Conservation (phyloP, 2,329 filamentous ascomycete species). For the Aspergillus fischeri region DNA sequence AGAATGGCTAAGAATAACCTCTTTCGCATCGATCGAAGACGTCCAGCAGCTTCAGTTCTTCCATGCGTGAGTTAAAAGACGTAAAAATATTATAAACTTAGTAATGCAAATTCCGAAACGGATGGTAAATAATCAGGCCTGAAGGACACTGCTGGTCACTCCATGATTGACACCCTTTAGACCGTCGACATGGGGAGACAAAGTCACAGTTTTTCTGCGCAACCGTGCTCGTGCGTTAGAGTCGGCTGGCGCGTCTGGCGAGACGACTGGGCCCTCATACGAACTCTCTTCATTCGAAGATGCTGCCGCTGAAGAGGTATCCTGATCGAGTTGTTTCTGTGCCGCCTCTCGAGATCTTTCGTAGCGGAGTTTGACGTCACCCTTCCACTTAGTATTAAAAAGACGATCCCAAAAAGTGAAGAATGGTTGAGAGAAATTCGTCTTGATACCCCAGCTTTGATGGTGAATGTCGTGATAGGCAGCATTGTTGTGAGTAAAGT, state of each 20-base stretch:
- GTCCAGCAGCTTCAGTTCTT: conserved; percentile 28
- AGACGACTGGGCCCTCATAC: conserved; percentile 26
- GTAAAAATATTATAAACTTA: conserved; percentile 1
- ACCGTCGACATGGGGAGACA: conserved; percentile 29
- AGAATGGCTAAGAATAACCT: conserved; percentile 17
- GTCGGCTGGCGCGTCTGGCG: conserved; percentile 20
- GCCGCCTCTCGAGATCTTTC: conserved; percentile 54
- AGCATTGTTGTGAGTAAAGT: conserved; percentile 90
- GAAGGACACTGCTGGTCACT: conserved; percentile 39
- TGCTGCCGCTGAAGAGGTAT: conserved; percentile 20
- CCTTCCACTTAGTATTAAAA: conserved; percentile 78
- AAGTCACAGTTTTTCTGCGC: conserved; percentile 32
- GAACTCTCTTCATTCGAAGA: conserved; percentile 23
- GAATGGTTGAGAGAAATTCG: conserved; percentile 47
- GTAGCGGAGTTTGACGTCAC: conserved; percentile 58
- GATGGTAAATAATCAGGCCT: conserved; percentile 20
- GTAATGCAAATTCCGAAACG: neutral
- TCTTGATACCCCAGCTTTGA: conserved; percentile 97
- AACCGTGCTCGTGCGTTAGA: conserved; percentile 27
- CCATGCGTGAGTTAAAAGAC: neutral
- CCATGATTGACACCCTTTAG: conserved; percentile 35
- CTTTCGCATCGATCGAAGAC: conserved; percentile 20
- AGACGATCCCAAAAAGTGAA: conserved; percentile 93
- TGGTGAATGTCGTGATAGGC: conserved; percentile 98
- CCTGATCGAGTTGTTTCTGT: conserved; percentile 54